These are phyloP conservation scores for Saccharomyces mikatae DNA, from an alignment of 805 yeast species.

Conservation along the genomic window DNA sequence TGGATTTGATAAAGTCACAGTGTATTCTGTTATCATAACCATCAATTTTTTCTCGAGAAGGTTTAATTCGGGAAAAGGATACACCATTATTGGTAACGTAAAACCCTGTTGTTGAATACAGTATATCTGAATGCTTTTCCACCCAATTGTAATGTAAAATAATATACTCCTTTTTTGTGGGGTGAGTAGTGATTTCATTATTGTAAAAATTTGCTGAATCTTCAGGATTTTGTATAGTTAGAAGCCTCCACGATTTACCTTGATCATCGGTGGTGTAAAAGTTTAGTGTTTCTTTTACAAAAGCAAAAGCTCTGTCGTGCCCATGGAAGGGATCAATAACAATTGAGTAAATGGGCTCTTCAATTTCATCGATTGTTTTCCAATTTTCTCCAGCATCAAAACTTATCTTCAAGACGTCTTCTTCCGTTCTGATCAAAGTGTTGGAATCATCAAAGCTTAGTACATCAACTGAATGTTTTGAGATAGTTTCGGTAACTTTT, in stretches of 20 bases:
- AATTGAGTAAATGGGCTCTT: slow-evolving; percentile 2
- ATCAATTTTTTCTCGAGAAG: neutral
- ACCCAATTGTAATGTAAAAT: neutral
- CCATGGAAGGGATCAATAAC: slow-evolving; percentile 10
- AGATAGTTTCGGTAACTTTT: slow-evolving; percentile 7
- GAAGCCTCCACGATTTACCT: slow-evolving; percentile 22
- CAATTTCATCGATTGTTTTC: slow-evolving; percentile 19
- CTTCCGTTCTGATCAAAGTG: slow-evolving; percentile 31
- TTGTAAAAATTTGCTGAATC: neutral
- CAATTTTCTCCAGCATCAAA: slow-evolving; percentile 46
- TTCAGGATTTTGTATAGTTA: slow-evolving; percentile 2
- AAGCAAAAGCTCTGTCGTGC: slow-evolving; percentile 19
- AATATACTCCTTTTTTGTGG: slow-evolving; percentile 10
- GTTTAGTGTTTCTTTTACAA: neutral
- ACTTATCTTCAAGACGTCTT: slow-evolving; percentile 31
- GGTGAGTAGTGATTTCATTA: slow-evolving; percentile 13
- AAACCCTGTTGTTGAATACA: too few relatives aligned
- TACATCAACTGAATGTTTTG: slow-evolving; percentile 2
- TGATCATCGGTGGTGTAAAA: slow-evolving; percentile 21
- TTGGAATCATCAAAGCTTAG: slow-evolving; percentile 46
- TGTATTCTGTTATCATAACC: too few relatives aligned
- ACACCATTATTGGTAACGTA: neutral
- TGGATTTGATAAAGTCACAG: slow-evolving; percentile 9
- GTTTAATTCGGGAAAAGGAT: neutral
- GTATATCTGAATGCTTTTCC: too few relatives aligned